Conservation (phyloP, 208 protist species). For the Crithidia sp. region DNA sequence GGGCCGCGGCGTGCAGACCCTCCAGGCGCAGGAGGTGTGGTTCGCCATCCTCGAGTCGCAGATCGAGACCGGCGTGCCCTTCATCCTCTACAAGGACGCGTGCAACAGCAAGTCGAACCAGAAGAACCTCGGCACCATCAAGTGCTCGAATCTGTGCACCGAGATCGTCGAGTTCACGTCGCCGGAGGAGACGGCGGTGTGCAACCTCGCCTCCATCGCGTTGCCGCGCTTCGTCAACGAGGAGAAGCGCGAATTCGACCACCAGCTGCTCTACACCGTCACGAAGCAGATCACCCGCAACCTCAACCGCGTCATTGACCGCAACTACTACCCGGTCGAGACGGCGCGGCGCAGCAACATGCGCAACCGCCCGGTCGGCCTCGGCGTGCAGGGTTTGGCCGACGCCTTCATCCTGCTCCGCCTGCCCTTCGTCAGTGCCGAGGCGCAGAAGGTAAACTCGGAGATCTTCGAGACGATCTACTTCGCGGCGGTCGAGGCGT, state of each 20-base stretch:
- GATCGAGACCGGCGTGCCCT: slow-evolving; percentile 99
- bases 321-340: slow-evolving; percentile 98
- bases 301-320: slow-evolving; percentile 99
- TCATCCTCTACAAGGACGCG: slow-evolving; percentile 99
- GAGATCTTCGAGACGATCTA: slow-evolving; percentile 99
- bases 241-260: slow-evolving; percentile 82
- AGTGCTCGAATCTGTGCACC: slow-evolving; percentile 98
- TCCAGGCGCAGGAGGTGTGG: slow-evolving; percentile 98
- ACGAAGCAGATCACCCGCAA: slow-evolving; percentile 95
- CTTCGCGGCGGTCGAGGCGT: slow-evolving; percentile 93
- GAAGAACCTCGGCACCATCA: slow-evolving; percentile 99
- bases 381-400: slow-evolving; percentile 99
- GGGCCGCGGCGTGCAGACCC: slow-evolving; percentile 78
- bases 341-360: slow-evolving; percentile 96
- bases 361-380: slow-evolving; percentile 97
- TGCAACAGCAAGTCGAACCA: slow-evolving; percentile 99
- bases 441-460: slow-evolving; percentile 95
- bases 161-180: slow-evolving; percentile 99
- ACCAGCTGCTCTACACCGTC: slow-evolving; percentile 91
- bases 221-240: slow-evolving; percentile 96
- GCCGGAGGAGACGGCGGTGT: slow-evolving; percentile 98
- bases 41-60: slow-evolving; percentile 98
- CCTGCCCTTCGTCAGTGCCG: slow-evolving; percentile 94
- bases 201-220: slow-evolving; percentile 99
- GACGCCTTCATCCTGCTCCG: slow-evolving; percentile 97